Evolutionary conservation across 2,329 filamentous ascomycete genomes (phyloP).

Genomic region (Stenocarpella maydis): DNA sequence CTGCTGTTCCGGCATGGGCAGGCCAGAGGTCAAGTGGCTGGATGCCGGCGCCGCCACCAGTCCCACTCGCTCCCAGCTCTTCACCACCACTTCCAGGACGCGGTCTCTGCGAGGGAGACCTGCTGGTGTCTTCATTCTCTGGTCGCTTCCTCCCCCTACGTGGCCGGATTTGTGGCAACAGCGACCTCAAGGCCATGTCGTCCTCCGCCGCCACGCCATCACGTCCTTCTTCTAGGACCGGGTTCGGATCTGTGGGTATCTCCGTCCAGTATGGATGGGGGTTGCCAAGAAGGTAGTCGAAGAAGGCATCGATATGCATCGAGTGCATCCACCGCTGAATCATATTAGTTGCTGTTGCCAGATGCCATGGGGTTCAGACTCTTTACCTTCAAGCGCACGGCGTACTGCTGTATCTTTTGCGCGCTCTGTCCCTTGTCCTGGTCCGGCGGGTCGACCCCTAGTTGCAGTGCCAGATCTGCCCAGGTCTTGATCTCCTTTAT

Average conservation of each 20-base stretch:
- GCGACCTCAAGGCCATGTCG: slow-evolving; percentile 84
- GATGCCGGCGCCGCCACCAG: slow-evolving; percentile 58
- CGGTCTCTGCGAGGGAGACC: slow-evolving; percentile 65
- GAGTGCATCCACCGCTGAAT: slow-evolving; percentile 91
- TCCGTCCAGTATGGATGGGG: slow-evolving; percentile 82
- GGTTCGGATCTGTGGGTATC: slow-evolving; percentile 71
- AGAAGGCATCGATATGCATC: slow-evolving; percentile 94
- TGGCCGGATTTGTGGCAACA: slow-evolving; percentile 78
- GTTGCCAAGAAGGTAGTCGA: slow-evolving; percentile 85
- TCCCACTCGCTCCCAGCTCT: slow-evolving; percentile 45
- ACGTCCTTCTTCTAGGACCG: slow-evolving; percentile 70
- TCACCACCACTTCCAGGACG: slow-evolving; percentile 50
- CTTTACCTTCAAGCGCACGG: slow-evolving; percentile 83
- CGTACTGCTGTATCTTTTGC: slow-evolving; percentile 95
- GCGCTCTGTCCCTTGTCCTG: slow-evolving; percentile 84
- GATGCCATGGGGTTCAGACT: background rate
- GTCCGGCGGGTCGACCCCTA: slow-evolving; percentile 89
- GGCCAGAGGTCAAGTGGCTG: slow-evolving; percentile 60
- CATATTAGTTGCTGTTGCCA: slow-evolving; percentile 14
- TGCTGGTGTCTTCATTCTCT: slow-evolving; percentile 64
- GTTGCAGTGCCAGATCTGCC: slow-evolving; percentile 83
- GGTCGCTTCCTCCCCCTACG: slow-evolving; percentile 70
- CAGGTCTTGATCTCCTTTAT: slow-evolving; percentile 89
- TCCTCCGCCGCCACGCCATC: slow-evolving; percentile 88
- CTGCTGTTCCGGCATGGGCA: slow-evolving; percentile 52